These are phyloP conservation scores for Teunomyces barrocoloradensis DNA, from an alignment of 805 yeast genomes.

Conservation along the genomic window DNA sequence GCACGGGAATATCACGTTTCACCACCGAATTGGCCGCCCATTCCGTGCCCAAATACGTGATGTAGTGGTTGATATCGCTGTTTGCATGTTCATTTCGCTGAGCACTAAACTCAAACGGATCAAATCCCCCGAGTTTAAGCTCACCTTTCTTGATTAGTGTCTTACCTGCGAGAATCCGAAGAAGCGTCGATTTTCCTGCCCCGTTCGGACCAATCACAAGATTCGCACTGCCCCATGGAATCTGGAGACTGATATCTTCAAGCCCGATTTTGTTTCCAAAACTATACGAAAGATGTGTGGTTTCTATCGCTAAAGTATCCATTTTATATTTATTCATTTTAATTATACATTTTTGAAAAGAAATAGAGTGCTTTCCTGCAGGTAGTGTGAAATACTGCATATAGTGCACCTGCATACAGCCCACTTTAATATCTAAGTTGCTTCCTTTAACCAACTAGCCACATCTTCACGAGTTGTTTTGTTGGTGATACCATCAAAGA, in stretches of 20 bases:
- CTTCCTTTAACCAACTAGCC: slow-evolving; percentile 18
- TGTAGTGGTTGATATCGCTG: slow-evolving; percentile 45
- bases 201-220: slow-evolving; percentile 92
- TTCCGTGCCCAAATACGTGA: slow-evolving; percentile 91
- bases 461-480: slow-evolving; percentile 20
- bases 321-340: background rate
- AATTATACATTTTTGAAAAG: too few species aligned
- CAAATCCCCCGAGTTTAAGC: slow-evolving; percentile 73
- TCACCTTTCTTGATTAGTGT: slow-evolving; percentile 74
- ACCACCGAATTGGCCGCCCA: slow-evolving; percentile 95
- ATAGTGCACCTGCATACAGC: background rate
- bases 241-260: slow-evolving; percentile 54
- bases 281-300: slow-evolving; percentile 63
- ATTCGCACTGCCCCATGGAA: slow-evolving; percentile 73
- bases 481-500: slow-evolving; percentile 21
- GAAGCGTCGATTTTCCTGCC: slow-evolving; percentile 91
- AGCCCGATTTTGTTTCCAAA: slow-evolving; percentile 68
- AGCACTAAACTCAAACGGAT: slow-evolving; percentile 73
- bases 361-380: too few species aligned
- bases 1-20: slow-evolving; percentile 86
- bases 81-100: slow-evolving; percentile 43
- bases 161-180: slow-evolving; percentile 86
- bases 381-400: background rate
- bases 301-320: slow-evolving; percentile 50
- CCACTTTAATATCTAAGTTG: background rate